Evolutionary conservation across 2,329 filamentous ascomycete species (phyloP).

Genomic region (Nothophaeocryptopus gaeumannii): DNA sequence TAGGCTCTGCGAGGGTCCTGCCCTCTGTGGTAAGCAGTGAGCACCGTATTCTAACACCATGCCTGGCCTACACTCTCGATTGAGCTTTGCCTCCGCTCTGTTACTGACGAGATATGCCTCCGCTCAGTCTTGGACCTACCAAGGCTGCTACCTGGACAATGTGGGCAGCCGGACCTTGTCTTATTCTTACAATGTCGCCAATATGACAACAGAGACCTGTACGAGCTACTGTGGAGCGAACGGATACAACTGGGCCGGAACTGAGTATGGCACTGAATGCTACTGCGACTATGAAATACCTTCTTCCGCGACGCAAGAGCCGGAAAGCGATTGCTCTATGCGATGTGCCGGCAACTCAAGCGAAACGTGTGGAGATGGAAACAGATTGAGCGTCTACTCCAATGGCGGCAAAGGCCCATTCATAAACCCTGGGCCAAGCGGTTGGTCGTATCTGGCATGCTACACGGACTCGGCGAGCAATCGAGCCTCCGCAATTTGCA

Average conservation of each 20-base stretch:
- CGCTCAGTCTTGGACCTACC: slow-evolving; percentile 11
- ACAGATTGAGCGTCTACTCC: slow-evolving; percentile 15
- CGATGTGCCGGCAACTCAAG: slow-evolving; percentile 14
- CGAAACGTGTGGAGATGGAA: slow-evolving; percentile 16
- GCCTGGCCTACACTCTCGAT: not conserved
- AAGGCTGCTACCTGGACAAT: slow-evolving; percentile 14
- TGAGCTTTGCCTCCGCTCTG: not conserved
- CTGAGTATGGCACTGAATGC: slow-evolving; percentile 11
- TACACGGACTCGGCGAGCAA: slow-evolving; percentile 25
- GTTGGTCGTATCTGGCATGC: slow-evolving; percentile 29
- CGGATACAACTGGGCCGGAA: slow-evolving; percentile 9
- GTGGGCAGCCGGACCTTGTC: slow-evolving; percentile 8
- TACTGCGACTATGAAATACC: slow-evolving; percentile 7
- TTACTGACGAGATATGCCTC: not conserved
- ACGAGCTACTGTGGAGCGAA: slow-evolving; percentile 7
- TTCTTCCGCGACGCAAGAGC: slow-evolving; percentile 2
- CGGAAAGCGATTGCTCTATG: slow-evolving; percentile 19
- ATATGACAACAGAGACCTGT: slow-evolving; percentile 11
- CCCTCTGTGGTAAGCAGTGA: not conserved
- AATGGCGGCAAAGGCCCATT: slow-evolving; percentile 8
- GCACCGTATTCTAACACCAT: not conserved
- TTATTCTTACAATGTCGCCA: slow-evolving; percentile 1
- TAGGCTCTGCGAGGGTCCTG: not conserved
- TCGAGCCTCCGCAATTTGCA: slow-evolving; percentile 22
- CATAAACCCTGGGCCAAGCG: slow-evolving; percentile 17